Conservation (phyloP, 495 filamentous ascomycete genomes). For the Trichoderma orchidacearum region DNA sequence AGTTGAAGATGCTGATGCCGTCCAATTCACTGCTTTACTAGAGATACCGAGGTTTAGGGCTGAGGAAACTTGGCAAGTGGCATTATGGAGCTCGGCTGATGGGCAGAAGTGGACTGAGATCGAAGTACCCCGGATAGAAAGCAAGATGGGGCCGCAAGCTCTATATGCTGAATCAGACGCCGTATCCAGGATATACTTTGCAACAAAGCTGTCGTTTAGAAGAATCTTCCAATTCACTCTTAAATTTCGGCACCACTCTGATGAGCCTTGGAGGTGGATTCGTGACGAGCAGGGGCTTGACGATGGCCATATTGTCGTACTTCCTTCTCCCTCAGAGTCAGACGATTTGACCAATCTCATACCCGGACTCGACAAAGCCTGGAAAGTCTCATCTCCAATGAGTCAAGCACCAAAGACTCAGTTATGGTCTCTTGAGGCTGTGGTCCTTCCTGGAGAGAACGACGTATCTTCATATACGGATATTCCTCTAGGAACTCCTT, state of each 20-base stretch:
- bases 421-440: constrained; percentile 54
- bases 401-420: constrained; percentile 59
- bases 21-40: constrained; percentile 57
- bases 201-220: constrained; percentile 24
- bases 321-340: constrained; percentile 9
- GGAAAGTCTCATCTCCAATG: constrained; percentile 38
- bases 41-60: constrained; percentile 44
- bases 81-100: constrained; percentile 60
- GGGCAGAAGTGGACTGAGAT: constrained; percentile 35
- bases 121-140: constrained; percentile 23
- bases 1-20: constrained; percentile 26
- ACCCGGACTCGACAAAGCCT: constrained; percentile 37
- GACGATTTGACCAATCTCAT: constrained; percentile 48
- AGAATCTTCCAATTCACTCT: constrained; percentile 54
- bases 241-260: constrained; percentile 46
- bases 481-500: constrained; percentile 51
- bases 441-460: constrained; percentile 37
- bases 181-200: constrained; percentile 28
- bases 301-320: constrained; percentile 52
- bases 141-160: constrained; percentile 15
- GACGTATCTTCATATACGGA: constrained; percentile 39
- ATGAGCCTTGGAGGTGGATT: constrained; percentile 60
- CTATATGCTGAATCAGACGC: constrained; percentile 19
- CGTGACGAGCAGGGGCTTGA: constrained; percentile 43
- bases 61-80: constrained; percentile 52